Base-by-base conservation (phyloP, 139 green algal genomes). In the Chlamydomonas schloesseri region DNA sequence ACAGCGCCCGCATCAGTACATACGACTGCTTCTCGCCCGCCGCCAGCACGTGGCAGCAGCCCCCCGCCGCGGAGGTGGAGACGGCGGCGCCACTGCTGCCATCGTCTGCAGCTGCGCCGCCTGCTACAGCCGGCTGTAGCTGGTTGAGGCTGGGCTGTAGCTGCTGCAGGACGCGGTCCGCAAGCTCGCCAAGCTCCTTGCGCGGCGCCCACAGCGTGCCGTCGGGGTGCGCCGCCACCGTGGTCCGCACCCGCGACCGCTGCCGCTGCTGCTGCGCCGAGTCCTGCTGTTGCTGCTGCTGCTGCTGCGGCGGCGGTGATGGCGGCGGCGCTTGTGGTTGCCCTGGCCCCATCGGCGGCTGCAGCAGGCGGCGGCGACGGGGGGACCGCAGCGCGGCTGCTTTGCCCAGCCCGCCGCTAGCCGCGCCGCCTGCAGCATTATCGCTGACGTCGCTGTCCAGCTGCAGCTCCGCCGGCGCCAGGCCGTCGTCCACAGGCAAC, bases 1-100 rank as follows among this genome's bases (percentile, higher is more conserved):
- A 84, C 78, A 84, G 46, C 18, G 78, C 62, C 29, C 64, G 42
- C 78, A 84, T 14, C n/a, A 60, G 34, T 47, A 53, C 58, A 42
- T 84, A 84, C 3, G 15, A 23, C 78, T 84, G 78, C 28, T 60
- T 14, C 10, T 13, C 31, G 9, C 78, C 78, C 8, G 64, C 62
- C 15, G 34, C 64, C 46, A 84, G 62, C 15, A 74, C 47, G 64
- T 84, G 78, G 42, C 64, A 75, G 2, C 15, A 24, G 62, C 29
- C 29, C 42, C 42, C 42, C 42, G 42, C 42, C 5, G 42, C 42
- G 42, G 20, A 8, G 46, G 20, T 34, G 55, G 50, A 0, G 33
- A 36, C 28, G 11, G 33, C 37, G 3, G 29, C 77, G 26, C 31
- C 42, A 2, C 26, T 6, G 11, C 57, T 1, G 28, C 36, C 24